Conservation (phyloP, 2,329 filamentous ascomycete genomes). For the Cladosporium austrohemisphaericum region DNA sequence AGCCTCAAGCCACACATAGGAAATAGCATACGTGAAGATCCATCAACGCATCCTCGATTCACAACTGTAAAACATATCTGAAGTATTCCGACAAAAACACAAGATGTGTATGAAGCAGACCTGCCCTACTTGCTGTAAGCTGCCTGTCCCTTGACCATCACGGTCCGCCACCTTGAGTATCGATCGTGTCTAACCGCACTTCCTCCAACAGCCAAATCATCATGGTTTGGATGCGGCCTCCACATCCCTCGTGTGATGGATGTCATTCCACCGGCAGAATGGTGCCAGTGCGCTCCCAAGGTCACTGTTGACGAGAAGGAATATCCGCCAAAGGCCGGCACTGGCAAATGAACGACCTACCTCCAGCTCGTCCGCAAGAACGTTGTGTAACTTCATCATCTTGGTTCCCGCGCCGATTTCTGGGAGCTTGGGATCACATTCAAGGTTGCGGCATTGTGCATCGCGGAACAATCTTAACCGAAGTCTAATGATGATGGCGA, state of each 20-base stretch:
- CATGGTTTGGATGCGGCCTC: constrained; percentile 28
- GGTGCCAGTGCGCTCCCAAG: constrained; percentile 62
- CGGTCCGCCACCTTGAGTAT: neutral
- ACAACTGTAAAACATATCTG: no score
- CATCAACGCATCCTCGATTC: no score
- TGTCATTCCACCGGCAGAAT: constrained; percentile 50
- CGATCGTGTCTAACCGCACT: neutral
- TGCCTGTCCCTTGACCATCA: constrained; percentile 3
- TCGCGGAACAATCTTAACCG: no score
- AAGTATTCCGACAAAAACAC: neutral
- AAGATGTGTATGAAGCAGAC: constrained; percentile 10
- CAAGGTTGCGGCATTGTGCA: no score
- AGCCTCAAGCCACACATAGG: neutral
- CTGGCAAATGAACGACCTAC: neutral
- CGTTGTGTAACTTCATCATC: no score
- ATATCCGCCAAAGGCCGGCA: constrained; percentile 58
- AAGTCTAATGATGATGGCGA: no score
- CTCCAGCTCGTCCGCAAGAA: no score
- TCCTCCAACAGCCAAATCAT: constrained; percentile 21
- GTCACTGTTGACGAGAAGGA: constrained; percentile 54
- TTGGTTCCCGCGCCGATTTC: no score
- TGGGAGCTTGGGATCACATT: no score
- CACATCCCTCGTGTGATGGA: constrained; percentile 63
- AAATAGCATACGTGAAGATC: no score
- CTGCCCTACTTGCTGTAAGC: constrained; percentile 10